phyloP scores from a whole-genome alignment of 2,329 filamentous ascomycete genomes.

The Phialocephala subalpina region DNA sequence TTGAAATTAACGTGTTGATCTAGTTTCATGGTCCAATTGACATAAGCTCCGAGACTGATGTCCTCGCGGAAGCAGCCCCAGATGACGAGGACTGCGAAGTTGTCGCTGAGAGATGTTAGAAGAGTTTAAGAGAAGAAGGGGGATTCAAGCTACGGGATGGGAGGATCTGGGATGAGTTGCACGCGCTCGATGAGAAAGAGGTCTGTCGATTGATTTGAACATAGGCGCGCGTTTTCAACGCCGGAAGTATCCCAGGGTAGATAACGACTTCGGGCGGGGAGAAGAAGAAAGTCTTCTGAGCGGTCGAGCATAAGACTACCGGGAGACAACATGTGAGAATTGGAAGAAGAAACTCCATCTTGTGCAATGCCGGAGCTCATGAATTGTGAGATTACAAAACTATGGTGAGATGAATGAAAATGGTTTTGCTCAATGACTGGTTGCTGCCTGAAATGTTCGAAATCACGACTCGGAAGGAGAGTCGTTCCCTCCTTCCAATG shows the following conservation, averaged over 20 bases:
- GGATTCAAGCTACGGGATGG: not conserved
- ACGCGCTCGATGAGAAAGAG: not conserved
- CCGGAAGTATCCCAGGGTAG: not conserved
- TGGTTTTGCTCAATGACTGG: no score
- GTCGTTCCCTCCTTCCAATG: no score
- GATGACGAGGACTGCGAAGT: not conserved
- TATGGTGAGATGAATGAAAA: no score
- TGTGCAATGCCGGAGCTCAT: no score
- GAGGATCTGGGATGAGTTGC: not conserved
- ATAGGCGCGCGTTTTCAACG: not conserved
- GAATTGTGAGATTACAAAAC: no score
- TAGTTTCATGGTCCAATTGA: not conserved
- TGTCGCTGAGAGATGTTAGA: not conserved
- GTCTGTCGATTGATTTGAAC: not conserved
- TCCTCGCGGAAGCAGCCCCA: not conserved
- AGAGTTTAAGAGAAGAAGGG: not conserved
- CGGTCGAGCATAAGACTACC: no score
- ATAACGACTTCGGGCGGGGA: no score
- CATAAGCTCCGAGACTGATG: not conserved
- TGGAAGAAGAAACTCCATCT: no score
- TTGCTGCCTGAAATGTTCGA: no score
- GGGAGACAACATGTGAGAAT: not conserved
- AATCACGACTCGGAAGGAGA: no score
- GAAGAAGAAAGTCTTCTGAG: no score
- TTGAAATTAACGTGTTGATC: not conserved